A percentile compares a stretch with the other conserved stretches of the same genome.
Conservation (phyloP, 495 filamentous ascomycete genomes). For the Halenospora varia region DNA sequence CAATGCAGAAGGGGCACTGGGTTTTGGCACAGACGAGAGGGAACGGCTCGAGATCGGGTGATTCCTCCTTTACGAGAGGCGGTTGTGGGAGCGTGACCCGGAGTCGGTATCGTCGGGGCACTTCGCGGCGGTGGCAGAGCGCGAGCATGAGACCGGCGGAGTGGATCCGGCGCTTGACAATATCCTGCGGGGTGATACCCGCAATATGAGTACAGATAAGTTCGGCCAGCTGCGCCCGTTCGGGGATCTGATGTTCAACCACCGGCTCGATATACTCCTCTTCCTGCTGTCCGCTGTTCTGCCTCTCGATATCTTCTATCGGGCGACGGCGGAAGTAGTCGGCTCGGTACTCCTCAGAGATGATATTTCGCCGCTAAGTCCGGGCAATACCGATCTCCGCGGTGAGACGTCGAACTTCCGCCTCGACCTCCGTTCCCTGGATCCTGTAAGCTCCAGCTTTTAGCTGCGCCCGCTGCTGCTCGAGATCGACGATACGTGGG, state of each 20-base stretch:
- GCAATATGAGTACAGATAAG: slow-evolving; percentile 13
- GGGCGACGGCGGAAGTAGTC: no score
- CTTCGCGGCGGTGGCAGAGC: slow-evolving; percentile 10
- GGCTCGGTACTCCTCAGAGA: slow-evolving; percentile 22
- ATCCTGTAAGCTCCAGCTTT: no score
- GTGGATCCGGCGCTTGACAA: slow-evolving; percentile 9
- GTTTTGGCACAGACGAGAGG: neutral
- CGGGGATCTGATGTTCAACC: slow-evolving; percentile 19
- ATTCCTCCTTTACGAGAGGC: slow-evolving; percentile 5
- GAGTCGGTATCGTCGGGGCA: slow-evolving; percentile 8
- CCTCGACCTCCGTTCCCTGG: no score
- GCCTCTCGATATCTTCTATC: slow-evolving; percentile 29
- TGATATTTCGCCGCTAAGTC: slow-evolving; percentile 11
- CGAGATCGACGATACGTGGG: no score
- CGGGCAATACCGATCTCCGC: slow-evolving; percentile 3
- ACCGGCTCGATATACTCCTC: slow-evolving; percentile 21
- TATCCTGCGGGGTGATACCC: slow-evolving; percentile 5
- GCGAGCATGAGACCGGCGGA: slow-evolving; percentile 9
- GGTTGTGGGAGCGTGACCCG: neutral
- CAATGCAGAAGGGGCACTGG: slow-evolving; percentile 1
- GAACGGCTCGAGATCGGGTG: neutral
- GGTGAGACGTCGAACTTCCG: slow-evolving; percentile 12
- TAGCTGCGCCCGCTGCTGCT: no score
- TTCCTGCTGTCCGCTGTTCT: slow-evolving; percentile 16
- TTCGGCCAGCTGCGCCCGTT: slow-evolving; percentile 18